These are phyloP conservation scores for Naumovozyma baii DNA, from an alignment of 805 yeast species.

Conservation along the genomic window DNA sequence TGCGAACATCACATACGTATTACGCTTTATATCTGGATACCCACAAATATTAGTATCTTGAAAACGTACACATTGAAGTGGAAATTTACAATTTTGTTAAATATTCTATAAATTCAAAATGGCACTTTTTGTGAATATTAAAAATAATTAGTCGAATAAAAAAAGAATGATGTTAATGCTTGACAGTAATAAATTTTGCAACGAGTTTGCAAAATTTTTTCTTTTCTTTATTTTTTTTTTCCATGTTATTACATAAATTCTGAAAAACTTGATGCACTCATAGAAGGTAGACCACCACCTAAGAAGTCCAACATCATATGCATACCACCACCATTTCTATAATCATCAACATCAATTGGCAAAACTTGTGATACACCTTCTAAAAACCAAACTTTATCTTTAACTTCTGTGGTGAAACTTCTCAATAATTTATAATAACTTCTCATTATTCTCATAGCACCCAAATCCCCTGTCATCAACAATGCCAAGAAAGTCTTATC, in stretches of 20 bases:
- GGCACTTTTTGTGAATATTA: too few species aligned
- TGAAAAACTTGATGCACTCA: slow-evolving; percentile 35
- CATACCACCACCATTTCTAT: slow-evolving; percentile 89
- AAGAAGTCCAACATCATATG: slow-evolving; percentile 84
- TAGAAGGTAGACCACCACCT: slow-evolving; percentile 53
- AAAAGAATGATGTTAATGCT: too few species aligned
- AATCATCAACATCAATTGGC: slow-evolving; percentile 87
- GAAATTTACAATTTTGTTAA: too few species aligned
- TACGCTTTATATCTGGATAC: too few species aligned
- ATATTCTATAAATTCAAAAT: too few species aligned
- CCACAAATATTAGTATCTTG: too few species aligned
- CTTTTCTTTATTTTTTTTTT: too few species aligned
- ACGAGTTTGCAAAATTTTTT: too few species aligned
- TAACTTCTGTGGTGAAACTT: slow-evolving; percentile 76
- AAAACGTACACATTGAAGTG: too few species aligned
- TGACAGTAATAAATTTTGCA: too few species aligned
- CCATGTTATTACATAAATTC: slow-evolving; percentile 27
- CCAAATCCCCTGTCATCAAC: slow-evolving; percentile 73
- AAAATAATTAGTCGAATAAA: too few species aligned
- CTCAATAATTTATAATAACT: slow-evolving; percentile 75
- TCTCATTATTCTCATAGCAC: slow-evolving; percentile 86
- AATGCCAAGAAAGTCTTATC: slow-evolving; percentile 72
- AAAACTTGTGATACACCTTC: slow-evolving; percentile 84
- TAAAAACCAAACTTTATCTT: slow-evolving; percentile 85
- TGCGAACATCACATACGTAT: too few species aligned